Conservation (phyloP, 495 filamentous ascomycete species). For the Trichoderma parareesei region DNA sequence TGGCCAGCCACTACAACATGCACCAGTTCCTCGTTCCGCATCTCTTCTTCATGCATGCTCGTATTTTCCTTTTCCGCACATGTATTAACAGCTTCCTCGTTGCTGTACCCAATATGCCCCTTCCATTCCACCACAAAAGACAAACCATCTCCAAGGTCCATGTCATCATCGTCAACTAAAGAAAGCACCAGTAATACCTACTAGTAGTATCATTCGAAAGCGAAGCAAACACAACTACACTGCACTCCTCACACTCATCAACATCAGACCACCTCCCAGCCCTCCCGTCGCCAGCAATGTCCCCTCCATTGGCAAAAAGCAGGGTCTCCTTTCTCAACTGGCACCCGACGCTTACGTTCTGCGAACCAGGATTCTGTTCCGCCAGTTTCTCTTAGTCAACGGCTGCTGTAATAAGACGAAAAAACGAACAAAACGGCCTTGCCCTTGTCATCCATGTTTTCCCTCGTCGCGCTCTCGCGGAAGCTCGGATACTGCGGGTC, state of each 20-base stretch:
- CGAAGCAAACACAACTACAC: not conserved
- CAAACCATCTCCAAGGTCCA: no score
- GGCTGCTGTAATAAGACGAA: not conserved
- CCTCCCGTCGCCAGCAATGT: not conserved
- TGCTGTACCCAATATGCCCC: no score
- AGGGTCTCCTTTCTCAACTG: not conserved
- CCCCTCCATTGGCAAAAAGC: not conserved
- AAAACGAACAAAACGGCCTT: no score
- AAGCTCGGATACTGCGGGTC: not conserved
- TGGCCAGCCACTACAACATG: no score
- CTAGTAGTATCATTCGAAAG: not conserved
- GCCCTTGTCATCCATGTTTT: not conserved
- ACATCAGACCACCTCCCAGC: not conserved
- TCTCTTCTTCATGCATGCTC: no score
- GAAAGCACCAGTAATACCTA: not conserved
- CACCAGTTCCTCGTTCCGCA: no score
- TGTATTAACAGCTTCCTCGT: no score
- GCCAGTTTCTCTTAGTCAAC: conserved; percentile 2
- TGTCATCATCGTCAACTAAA: not conserved
- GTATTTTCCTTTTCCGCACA: no score
- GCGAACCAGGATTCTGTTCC: not conserved
- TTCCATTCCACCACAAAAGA: no score
- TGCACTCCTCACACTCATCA: not conserved
- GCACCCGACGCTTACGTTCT: not conserved
- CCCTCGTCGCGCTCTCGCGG: not conserved